Conservation (phyloP, 2,329 filamentous ascomycete species). For the Phialemonium atrogriseum region DNA sequence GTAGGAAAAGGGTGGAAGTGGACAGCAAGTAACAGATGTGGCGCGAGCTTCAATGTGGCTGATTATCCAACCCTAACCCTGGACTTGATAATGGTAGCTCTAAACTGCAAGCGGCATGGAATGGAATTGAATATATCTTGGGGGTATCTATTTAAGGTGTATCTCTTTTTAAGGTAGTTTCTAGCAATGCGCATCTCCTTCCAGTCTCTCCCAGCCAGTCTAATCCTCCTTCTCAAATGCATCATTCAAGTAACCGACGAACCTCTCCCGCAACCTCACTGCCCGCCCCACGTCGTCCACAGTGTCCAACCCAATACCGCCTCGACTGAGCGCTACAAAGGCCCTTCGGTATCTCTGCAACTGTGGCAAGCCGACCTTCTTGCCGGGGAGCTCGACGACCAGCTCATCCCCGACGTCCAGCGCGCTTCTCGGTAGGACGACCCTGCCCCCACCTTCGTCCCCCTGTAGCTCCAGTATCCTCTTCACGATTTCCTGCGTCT, state of each 20-base stretch:
- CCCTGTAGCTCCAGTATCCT: conserved; percentile 60
- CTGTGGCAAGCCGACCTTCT: conserved; percentile 62
- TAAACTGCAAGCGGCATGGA: no score
- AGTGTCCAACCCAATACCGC: conserved; percentile 50
- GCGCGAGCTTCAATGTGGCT: conserved; percentile 3
- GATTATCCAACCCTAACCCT: no score
- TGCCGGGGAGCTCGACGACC: conserved; percentile 56
- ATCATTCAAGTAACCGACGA: conserved; percentile 60
- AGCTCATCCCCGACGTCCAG: conserved; percentile 34
- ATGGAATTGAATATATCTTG: no score
- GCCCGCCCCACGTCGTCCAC: conserved; percentile 40
- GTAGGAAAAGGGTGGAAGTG: not conserved
- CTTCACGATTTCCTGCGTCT: conserved; percentile 69
- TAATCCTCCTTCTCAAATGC: conserved; percentile 50
- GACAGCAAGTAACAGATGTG: no score
- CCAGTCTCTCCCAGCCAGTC: not conserved
- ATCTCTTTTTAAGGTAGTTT: no score
- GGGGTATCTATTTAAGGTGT: no score
- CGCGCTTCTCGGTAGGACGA: conserved; percentile 35
- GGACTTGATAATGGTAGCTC: no score
- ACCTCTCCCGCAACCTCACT: conserved; percentile 50
- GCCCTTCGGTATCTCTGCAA: conserved; percentile 70
- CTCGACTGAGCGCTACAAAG: conserved; percentile 69
- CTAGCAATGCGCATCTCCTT: no score
- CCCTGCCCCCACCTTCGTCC: conserved; percentile 54